Base-by-base conservation (phyloP, 345 rosid species). In the Acer saccharum region DNA sequence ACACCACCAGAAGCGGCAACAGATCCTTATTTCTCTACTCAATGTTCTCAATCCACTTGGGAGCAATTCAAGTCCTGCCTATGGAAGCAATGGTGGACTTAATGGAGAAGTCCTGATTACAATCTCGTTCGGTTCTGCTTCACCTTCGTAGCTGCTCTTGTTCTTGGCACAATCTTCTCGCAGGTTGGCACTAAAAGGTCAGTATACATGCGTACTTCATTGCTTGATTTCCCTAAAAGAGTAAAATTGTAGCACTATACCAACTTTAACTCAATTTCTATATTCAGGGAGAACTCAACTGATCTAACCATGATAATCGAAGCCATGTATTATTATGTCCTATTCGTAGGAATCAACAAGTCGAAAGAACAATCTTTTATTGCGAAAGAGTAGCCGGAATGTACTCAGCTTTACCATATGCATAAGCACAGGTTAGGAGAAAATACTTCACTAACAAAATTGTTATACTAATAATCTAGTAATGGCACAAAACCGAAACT, bases 31-130 rank as follows among this genome's bases (percentile, higher is more conserved):
- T 23, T 23, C 25, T 23, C 25, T 23, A 23, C 25, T 23, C 25
- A 23, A 23, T 23, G 1, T 1, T 23, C 25, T 23, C 25, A 23
- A 23, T 23, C 25, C 25, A 23, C 81, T 86, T 83, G 82, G 85
- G 88, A 86, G 18, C 91, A 88, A 65, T 83, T 85, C 80, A 83
- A 81, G 57, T 85, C 91, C 60, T 84, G 89, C 71, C 60, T 88
- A 4, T 88, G 91, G 91, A 88, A 88, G 73, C 89, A 86, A 32
- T 80, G 86, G 86, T 88, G 88, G 88, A 84, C 89, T 58, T 88
- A 86, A 74, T 86, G 89, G 91, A 86, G 91, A 80, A 81, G 86
- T 73, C 87, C 89, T 25, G 87, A 83, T 64, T 88, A 84, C 69
- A 88, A 88, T 62, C 80, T 78, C 6, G 1, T 23, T 23, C 1